Evolutionary conservation across 306 rosid genomes (phyloP).

Genomic region (Cyclanthera cordifolia): DNA sequence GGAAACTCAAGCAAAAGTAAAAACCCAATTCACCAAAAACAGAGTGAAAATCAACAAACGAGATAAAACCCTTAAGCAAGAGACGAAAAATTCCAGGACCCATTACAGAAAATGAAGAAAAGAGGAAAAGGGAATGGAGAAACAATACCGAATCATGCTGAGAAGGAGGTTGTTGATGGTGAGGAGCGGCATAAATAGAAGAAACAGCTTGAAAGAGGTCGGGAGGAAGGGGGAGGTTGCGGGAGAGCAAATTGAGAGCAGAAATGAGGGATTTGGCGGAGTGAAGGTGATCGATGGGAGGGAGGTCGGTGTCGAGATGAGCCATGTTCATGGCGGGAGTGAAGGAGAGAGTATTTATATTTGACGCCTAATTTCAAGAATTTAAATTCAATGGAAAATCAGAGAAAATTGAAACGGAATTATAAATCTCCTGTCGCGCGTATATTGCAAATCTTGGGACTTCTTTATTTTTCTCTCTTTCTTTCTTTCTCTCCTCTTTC

Average conservation of each 20-base stretch:
- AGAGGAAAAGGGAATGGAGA: not conserved
- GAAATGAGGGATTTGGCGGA: slow-evolving; percentile 62
- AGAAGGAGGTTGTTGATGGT: not conserved
- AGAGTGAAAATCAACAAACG: not conserved
- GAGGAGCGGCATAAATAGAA: slow-evolving; percentile 32
- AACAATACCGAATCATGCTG: slow-evolving; percentile 19
- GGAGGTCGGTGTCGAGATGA: slow-evolving; percentile 49
- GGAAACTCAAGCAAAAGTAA: not conserved
- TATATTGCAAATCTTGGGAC: not conserved
- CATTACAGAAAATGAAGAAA: not conserved
- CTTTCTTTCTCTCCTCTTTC: not conserved
- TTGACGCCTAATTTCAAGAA: not conserved
- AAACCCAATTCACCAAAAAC: not conserved
- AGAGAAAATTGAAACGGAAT: not conserved
- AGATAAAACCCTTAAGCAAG: slow-evolving; percentile 1
- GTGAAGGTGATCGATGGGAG: slow-evolving; percentile 32
- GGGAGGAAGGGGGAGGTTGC: slow-evolving; percentile 80
- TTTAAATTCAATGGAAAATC: not conserved
- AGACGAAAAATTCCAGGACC: slow-evolving; percentile 7
- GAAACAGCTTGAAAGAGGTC: slow-evolving; percentile 66
- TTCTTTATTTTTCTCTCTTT: no score
- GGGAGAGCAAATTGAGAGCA: slow-evolving; percentile 83
- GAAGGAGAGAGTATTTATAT: slow-evolving; percentile 8
- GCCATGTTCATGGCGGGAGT: slow-evolving; percentile 82
- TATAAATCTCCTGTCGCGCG: not conserved